Conservation (phyloP, 2,329 filamentous ascomycete species). For the Pestalotiopsis sp. region DNA sequence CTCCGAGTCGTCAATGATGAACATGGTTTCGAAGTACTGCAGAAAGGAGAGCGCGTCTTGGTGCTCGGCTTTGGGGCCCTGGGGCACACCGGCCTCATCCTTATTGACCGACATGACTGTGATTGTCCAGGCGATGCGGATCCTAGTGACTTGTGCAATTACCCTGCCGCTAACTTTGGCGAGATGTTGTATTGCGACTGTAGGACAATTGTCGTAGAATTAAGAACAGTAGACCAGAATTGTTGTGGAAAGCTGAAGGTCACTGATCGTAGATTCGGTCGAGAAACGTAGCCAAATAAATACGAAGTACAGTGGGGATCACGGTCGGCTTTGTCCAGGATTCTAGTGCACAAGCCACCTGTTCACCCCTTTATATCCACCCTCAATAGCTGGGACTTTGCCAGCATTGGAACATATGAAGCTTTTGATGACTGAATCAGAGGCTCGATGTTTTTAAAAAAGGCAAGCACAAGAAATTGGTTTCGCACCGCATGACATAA, state of each 20-base stretch:
- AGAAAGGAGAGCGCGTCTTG: conserved; percentile 68
- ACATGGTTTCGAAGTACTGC: conserved; percentile 68
- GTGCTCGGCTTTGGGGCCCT: conserved; percentile 19
- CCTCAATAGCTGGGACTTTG: too few relatives aligned
- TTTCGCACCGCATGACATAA: too few relatives aligned
- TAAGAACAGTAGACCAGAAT: neutral
- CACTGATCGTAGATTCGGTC: neutral
- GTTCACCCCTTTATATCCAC: neutral
- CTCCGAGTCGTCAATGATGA: conserved; percentile 74
- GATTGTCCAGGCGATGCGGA: neutral
- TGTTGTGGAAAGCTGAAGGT: neutral
- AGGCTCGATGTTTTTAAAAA: too few relatives aligned
- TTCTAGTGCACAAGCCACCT: neutral
- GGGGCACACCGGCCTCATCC: conserved; percentile 24
- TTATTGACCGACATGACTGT: conserved; percentile 16
- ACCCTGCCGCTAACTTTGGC: neutral
- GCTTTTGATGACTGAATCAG: too few relatives aligned
- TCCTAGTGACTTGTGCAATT: neutral
- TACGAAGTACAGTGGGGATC: neutral
- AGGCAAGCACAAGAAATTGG: too few relatives aligned
- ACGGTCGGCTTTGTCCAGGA: neutral
- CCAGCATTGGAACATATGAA: too few relatives aligned
- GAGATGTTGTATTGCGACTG: neutral
- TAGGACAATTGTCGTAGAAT: neutral
- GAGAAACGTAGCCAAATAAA: neutral